Evolutionary conservation across 164 flowering plant genomes (phyloP).

Genomic region (Cinnamomum chago): DNA sequence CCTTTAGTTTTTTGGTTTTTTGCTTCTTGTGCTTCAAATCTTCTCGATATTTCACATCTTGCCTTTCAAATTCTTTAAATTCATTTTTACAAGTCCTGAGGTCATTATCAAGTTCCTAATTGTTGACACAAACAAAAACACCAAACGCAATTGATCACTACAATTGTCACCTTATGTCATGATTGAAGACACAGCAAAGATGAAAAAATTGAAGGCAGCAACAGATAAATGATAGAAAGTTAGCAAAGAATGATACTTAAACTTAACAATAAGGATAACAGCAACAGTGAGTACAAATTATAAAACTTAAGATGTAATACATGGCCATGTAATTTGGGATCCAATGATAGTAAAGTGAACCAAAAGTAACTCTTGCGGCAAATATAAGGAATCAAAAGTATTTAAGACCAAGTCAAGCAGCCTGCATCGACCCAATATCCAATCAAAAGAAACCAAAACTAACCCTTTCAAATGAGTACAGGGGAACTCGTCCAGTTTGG

Average conservation of each 20-base stretch:
- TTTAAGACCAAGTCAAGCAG: too few relatives aligned
- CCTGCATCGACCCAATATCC: too few relatives aligned
- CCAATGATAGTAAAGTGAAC: too few relatives aligned
- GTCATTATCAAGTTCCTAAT: constrained; percentile 63
- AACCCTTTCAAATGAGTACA: too few relatives aligned
- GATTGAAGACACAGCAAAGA: neutral
- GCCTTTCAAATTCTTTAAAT: constrained; percentile 95
- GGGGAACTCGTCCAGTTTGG: too few relatives aligned
- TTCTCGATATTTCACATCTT: constrained; percentile 80
- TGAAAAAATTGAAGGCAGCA: neutral
- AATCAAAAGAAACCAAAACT: too few relatives aligned
- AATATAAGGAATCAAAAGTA: too few relatives aligned
- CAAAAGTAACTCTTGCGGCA: too few relatives aligned
- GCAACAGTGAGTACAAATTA: neutral
- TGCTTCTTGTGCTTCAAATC: constrained; percentile 84
- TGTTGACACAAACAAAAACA: constrained; percentile 4
- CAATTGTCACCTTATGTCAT: neutral
- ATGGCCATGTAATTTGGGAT: neutral
- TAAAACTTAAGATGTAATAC: neutral
- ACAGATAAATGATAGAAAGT: neutral
- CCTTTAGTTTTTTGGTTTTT: constrained; percentile 79
- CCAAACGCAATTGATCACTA: neutral
- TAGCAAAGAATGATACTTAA: neutral
- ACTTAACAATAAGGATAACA: neutral
- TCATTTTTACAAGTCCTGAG: constrained; percentile 65